Evolutionary conservation across 768 basidiomycete species (phyloP).

Genomic region (Leucocoprinus birnbaumii): DNA sequence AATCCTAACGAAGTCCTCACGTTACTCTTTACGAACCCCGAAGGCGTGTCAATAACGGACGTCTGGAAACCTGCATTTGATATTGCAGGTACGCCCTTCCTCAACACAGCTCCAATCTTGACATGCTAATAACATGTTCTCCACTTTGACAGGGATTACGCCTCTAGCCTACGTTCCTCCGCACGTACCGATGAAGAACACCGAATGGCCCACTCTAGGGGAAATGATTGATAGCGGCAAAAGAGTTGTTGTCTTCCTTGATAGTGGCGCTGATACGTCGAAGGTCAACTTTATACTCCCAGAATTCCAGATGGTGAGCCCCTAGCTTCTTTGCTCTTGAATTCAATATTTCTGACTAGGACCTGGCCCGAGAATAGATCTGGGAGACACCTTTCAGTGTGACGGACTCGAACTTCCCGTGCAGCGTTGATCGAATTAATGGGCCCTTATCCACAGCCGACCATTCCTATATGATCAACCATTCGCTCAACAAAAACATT

Average conservation of each 20-base stretch:
- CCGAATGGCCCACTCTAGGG: constrained; percentile 64
- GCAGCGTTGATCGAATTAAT: constrained; percentile 46
- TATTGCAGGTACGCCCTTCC: constrained; percentile 33
- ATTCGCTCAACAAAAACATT: constrained; percentile 48
- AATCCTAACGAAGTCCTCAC: constrained; percentile 69
- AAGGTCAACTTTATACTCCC: constrained; percentile 50
- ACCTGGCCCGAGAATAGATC: constrained; percentile 27
- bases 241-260: constrained; percentile 62
- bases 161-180: constrained; percentile 51
- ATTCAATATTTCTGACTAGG: background rate
- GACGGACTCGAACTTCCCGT: constrained; percentile 49
- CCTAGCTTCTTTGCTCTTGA: background rate
- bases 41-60: constrained; percentile 42
- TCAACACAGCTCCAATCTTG: background rate
- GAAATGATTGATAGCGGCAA: constrained; percentile 58
- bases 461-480: constrained; percentile 61
- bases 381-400: constrained; percentile 58
- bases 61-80: constrained; percentile 55
- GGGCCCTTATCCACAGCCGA: constrained; percentile 46
- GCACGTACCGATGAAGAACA: constrained; percentile 33
- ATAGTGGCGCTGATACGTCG: constrained; percentile 39
- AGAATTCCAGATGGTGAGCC: constrained; percentile 50
- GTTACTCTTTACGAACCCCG: constrained; percentile 66
- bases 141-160: constrained; percentile 34
- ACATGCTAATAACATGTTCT: background rate